Evolutionary conservation across 495 filamentous ascomycete species (phyloP), one percentile per base, ranked within the genome.

Genomic region (Penicillium dipodomyicola): DNA sequence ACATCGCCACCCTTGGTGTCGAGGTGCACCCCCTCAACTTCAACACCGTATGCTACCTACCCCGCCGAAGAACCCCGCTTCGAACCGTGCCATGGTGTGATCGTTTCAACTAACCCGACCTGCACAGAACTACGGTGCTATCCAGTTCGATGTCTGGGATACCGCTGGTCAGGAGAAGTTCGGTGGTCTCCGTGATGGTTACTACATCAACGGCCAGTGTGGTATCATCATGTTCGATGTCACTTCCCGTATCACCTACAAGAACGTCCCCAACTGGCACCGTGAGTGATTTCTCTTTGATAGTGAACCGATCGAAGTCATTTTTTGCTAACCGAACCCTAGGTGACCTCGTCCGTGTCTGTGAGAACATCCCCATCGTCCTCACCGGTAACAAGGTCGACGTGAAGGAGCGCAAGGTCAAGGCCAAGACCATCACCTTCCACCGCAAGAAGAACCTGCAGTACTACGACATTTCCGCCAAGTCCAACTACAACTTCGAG

Each of bases 201-300:
- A 99, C 84, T 99, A 99, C 80, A 99, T 99, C 86, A 97, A 97
- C 84, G 95, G 95, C 63, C 94, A 97, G 80, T 97, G 94, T 75
- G 95, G 95, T 80, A 96, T 99, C 83, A 97, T 99, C 87, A 99
- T 99, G 95, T 99, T 99, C 79, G 95, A 99, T 75, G 95, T 99
- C 55, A 99, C 95, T 47, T 97, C 95, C 60, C 91, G 95, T 74
- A 99, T 99, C 76, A 99, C 95, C 71, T 99, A 99, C 87, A 99
- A 99, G 89, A 99, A 99, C 82, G 95, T 99, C 56, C 95, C 95
- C 75, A 97, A 97, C 89, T 99, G 95, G 95, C 95, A 99, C 77
- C 95, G 95, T 97, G 86, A 78, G 92, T 87, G 27, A 49, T n/a
- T 10, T 19, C 20, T 35, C 10, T n/a, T 10, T 19, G 29, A 33